A percentile compares a stretch with the other conserved stretches of the same genome.
These are phyloP conservation scores for Aspergillus eucalypticola DNA, from an alignment of 2,329 filamentous ascomycete genomes.

Conservation along the genomic window DNA sequence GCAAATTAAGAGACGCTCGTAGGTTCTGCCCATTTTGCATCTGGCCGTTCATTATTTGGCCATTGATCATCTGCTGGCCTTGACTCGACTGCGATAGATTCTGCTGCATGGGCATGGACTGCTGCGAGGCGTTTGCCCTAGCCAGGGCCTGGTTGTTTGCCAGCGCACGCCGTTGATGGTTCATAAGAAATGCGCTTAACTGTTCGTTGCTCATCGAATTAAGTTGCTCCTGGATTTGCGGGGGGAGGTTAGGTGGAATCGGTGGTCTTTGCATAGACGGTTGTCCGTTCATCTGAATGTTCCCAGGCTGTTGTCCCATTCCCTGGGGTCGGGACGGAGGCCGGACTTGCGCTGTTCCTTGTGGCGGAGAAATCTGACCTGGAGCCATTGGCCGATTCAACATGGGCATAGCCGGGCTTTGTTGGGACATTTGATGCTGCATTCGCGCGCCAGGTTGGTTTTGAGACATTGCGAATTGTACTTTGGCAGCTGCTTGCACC, in stretches of 20 bases:
- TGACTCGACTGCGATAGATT: slow-evolving; percentile 36
- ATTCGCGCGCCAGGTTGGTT: slow-evolving; percentile 46
- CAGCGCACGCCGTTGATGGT: slow-evolving; percentile 35
- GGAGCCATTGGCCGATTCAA: slow-evolving; percentile 46
- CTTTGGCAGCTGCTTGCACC: slow-evolving; percentile 47
- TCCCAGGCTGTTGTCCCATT: slow-evolving; percentile 34
- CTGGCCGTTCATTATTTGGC: slow-evolving; percentile 34
- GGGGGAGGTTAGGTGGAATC: slow-evolving; percentile 39
- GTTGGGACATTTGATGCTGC: slow-evolving; percentile 42
- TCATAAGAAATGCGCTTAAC: slow-evolving; percentile 33
- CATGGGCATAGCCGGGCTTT: slow-evolving; percentile 44
- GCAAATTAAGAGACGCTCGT: slow-evolving; percentile 36
- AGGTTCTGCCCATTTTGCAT: slow-evolving; percentile 37
- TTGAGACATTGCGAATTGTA: slow-evolving; percentile 48
- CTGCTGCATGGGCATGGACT: slow-evolving; percentile 32
- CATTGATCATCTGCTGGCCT: slow-evolving; percentile 32
- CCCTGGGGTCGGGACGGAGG: slow-evolving; percentile 36
- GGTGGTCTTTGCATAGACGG: slow-evolving; percentile 34
- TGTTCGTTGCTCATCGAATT: slow-evolving; percentile 39
- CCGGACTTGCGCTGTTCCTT: slow-evolving; percentile 35
- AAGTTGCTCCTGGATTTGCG: slow-evolving; percentile 37
- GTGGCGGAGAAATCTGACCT: slow-evolving; percentile 41
- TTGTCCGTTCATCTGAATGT: slow-evolving; percentile 31
- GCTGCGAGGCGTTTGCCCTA: slow-evolving; percentile 33
- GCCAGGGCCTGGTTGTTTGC: slow-evolving; percentile 34